Evolutionary conservation across 768 basidiomycete genomes (phyloP), one percentile per base, ranked within the genome.

Genomic region (Tricholoma hemisulphureum): DNA sequence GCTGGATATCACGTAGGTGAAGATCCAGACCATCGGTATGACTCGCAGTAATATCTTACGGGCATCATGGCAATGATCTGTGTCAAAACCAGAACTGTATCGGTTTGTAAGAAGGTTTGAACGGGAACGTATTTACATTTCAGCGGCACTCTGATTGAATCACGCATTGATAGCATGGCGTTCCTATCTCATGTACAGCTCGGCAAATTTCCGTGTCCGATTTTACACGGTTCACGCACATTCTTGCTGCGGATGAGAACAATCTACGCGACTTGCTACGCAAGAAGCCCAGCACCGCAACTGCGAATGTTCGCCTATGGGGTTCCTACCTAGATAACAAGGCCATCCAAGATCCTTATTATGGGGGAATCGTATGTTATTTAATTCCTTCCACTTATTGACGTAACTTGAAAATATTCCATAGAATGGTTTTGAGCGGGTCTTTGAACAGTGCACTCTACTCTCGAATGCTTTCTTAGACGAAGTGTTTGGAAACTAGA

Each of bases 261-360:
- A 95, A 95, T 72, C 77, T 91, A 61, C 80, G 80, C 32, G 77
- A 83, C 58, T 75, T 94, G 43, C 63, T 83, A 43, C 77, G 79
- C 52, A 77, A 84, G 43, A 79, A 72, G 53, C 83, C 77, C 29
- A 45, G 63, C 9, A 76, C 82, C 61, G 71, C 82, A 16, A 87
- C 84, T 3, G 89, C 91, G 0, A 77, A 80, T 51, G 80, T 94
- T 28, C 79, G 79, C 6, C 78, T 95, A n/a, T 95, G 89, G 85
- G 91, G 91, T 16, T 87, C 88, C 5, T 92, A 88, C 67, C 72
- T 85, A 5, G 89, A 90, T 67, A 75, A 77, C 48, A 81, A 81
- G 65, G 78, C 86, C 16, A 93, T 97, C 60, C 77, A 80, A 10
- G 95, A 96, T 69, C 95, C 95, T 5, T 96, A 94, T 70, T 94